phyloP scores from a whole-genome alignment of 768 basidiomycete species.

The Rhizopogon rudus region DNA sequence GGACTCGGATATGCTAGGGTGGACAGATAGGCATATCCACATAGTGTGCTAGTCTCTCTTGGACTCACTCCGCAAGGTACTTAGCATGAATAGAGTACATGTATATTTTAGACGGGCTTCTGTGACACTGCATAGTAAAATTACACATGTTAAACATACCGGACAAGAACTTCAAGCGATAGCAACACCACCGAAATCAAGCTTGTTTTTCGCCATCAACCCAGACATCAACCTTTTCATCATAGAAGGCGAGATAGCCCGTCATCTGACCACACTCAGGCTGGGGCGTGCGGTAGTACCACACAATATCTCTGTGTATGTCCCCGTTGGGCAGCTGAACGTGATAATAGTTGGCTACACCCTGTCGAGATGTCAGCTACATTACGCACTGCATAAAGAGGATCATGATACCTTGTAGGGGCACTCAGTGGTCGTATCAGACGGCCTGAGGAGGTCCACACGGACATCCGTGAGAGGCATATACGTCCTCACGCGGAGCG shows the following conservation, averaged over 20 bases:
- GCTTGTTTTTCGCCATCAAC: constrained; percentile 52
- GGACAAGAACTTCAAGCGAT: not conserved
- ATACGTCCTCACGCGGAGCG: constrained; percentile 52
- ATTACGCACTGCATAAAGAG: not conserved
- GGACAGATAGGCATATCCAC: too few relatives aligned
- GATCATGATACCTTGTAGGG: constrained; percentile 54
- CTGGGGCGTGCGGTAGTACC: constrained; percentile 58
- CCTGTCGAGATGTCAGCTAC: constrained; percentile 31
- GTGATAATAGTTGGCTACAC: constrained; percentile 54
- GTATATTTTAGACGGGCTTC: too few relatives aligned
- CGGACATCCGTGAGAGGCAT: constrained; percentile 54
- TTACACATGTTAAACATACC: not conserved
- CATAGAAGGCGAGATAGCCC: constrained; percentile 56
- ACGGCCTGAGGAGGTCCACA: constrained; percentile 44
- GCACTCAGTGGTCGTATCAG: constrained; percentile 43
- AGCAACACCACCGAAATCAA: not conserved
- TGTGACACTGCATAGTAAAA: too few relatives aligned
- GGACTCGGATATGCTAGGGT: too few relatives aligned
- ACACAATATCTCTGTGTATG: constrained; percentile 45
- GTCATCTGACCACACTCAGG: constrained; percentile 45
- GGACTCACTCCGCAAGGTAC: too few relatives aligned
- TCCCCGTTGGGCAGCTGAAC: constrained; percentile 42
- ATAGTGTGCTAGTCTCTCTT: too few relatives aligned
- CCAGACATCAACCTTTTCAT: constrained; percentile 65
- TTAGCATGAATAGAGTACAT: too few relatives aligned